Base-by-base conservation (phyloP, 2,329 filamentous ascomycete genomes). In the Pseudogymnoascus verrucosus region DNA sequence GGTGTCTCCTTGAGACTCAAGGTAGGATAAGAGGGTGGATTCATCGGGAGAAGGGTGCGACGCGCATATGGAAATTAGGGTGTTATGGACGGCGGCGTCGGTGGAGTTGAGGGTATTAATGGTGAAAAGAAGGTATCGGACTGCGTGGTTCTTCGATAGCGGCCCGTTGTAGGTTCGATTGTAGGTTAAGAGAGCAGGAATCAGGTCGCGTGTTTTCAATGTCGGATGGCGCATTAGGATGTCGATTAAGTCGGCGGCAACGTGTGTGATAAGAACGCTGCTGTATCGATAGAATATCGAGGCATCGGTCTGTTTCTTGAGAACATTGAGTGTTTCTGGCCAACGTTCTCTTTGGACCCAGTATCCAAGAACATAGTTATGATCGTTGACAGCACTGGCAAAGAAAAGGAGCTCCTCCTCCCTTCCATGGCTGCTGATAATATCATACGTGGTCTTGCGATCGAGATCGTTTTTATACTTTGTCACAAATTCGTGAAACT, bases 281-380 rank as follows among this genome's bases (percentile, higher is more conserved):
- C 91, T 95, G 75, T 98, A 97, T 67, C 91, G 89, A 79, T 98
- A 98, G 77, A 98, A 99, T 54, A 96, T 90, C 61, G 96, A 91
- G 0, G 91, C 85, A 61, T 96, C 90, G 4, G 88, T 96, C 76
- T 99, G 95, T 75, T 90, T 92, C 78, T 97, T 96, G 62, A 99
- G 81, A 42, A 98, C 92, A 63, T 86, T 84, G 68, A 99, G 80
- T 2, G 92, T 91, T 70, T 97, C 92, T 4, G 80, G 78, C 95
- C 95, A 99, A 69, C 90, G 86, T 76, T 98, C 95, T 65, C 93
- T 84, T 76, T 98, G 95, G 16, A 98, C 89, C 95, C 95, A 99
- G 76, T 99, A 99, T 8, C 91, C 90, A 12, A 99, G 79, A 21
- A 98, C 92, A 72, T 96, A 99, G 74, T 96, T 91, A 77, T 95